A percentile compares a stretch with the other conserved stretches of the same genome.
These are phyloP conservation scores for Populus euphratica DNA, from an alignment of 345 rosid species.

Conservation along the genomic window DNA sequence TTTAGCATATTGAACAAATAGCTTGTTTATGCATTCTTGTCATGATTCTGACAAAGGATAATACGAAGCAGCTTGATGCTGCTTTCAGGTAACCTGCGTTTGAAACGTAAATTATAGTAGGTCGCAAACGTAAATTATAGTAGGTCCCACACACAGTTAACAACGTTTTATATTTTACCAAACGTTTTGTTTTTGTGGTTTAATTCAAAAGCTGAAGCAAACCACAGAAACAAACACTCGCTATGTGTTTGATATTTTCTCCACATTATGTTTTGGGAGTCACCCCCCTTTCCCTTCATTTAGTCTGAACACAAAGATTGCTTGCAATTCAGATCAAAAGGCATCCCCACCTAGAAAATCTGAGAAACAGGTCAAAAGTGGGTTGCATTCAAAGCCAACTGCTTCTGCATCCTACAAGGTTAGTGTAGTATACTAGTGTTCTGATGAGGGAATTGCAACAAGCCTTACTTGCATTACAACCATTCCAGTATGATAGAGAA, in stretches of 20 bases:
- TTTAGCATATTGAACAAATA: neutral
- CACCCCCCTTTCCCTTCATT: neutral
- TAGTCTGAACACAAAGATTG: conserved; percentile 26
- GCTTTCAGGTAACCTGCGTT: too few species aligned
- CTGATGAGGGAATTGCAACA: neutral
- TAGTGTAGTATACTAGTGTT: conserved; percentile 11
- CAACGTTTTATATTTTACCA: too few species aligned
- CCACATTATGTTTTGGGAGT: too few species aligned
- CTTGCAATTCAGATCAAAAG: conserved; percentile 43
- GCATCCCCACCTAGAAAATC: conserved; percentile 33
- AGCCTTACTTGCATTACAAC: neutral
- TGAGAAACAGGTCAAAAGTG: conserved; percentile 44
- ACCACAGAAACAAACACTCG: too few species aligned
- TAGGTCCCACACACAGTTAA: too few species aligned
- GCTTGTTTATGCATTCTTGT: neutral
- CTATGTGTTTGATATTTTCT: neutral
- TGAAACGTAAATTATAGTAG: too few species aligned
- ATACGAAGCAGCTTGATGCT: too few species aligned
- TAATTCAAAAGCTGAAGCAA: too few species aligned
- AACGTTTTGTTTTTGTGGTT: too few species aligned
- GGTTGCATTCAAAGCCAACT: conserved; percentile 35
- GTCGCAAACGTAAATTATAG: too few species aligned
- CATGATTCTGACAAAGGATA: too few species aligned
- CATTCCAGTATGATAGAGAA: too few species aligned
- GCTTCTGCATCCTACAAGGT: conserved; percentile 50